phyloP scores from a whole-genome alignment of 306 rosid genomes.

The Rosa persica region DNA sequence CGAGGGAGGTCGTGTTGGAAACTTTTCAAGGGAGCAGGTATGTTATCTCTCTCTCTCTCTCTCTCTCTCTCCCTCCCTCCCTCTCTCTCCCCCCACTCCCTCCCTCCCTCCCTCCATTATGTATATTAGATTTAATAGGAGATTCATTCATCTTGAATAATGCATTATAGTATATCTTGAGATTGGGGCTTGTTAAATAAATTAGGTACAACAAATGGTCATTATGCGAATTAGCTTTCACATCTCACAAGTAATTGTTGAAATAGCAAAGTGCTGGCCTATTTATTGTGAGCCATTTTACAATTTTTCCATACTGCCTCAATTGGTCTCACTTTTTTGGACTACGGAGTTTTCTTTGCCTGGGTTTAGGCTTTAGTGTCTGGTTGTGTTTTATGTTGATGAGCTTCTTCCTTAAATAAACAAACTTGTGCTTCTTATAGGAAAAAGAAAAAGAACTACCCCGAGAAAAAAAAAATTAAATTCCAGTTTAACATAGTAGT shows the following conservation, averaged over 20 bases:
- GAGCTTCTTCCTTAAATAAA: neutral
- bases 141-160: neutral
- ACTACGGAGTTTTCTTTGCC: neutral
- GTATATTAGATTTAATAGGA: neutral
- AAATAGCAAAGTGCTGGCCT: neutral
- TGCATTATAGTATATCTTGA: neutral
- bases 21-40: constrained; percentile 98
- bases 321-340: neutral
- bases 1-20: constrained; percentile 99
- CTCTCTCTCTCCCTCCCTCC: neutral
- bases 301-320: neutral
- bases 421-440: neutral
- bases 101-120: too few species aligned
- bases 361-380: neutral
- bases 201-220: neutral
- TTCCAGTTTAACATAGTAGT: neutral
- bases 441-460: neutral
- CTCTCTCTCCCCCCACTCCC: too few species aligned
- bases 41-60: constrained; percentile 4
- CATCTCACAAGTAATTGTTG: neutral
- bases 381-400: neutral
- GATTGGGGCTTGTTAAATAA: neutral
- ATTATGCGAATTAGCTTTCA: neutral
- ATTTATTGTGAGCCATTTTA: neutral
- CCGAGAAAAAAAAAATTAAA: neutral